phyloP scores from a whole-genome alignment of 257 asterid genomes.

The Przewalskia tangutica region DNA sequence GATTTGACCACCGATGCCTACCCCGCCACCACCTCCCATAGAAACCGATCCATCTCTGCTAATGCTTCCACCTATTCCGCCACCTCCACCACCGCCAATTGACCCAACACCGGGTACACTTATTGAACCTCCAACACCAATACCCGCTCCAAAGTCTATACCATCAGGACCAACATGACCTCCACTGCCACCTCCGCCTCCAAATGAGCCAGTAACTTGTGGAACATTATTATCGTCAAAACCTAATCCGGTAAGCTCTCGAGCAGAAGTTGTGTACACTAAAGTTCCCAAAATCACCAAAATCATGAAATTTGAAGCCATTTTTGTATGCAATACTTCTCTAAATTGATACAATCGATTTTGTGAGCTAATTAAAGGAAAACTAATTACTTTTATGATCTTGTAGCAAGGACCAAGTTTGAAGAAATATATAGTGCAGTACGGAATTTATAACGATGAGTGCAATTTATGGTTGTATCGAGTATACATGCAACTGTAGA shows the following conservation, averaged over 20 bases:
- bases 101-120: background rate
- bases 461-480: background rate
- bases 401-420: background rate
- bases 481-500: background rate
- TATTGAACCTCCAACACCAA: background rate
- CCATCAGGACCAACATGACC: background rate
- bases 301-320: background rate
- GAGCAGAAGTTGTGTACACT: background rate
- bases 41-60: background rate
- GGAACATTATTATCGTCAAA: background rate
- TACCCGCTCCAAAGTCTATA: background rate
- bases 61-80: background rate
- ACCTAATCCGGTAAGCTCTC: background rate
- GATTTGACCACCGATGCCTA: background rate
- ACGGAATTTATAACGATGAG: background rate
- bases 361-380: background rate
- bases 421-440: background rate
- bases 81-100: conserved; percentile 2
- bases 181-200: background rate
- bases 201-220: background rate
- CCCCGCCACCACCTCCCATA: background rate
- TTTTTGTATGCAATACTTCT: background rate
- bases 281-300: conserved; percentile 2
- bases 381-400: background rate
- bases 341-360: background rate